Base-by-base conservation (phyloP, 495 filamentous ascomycete genomes). In the Letharia columbiana region DNA sequence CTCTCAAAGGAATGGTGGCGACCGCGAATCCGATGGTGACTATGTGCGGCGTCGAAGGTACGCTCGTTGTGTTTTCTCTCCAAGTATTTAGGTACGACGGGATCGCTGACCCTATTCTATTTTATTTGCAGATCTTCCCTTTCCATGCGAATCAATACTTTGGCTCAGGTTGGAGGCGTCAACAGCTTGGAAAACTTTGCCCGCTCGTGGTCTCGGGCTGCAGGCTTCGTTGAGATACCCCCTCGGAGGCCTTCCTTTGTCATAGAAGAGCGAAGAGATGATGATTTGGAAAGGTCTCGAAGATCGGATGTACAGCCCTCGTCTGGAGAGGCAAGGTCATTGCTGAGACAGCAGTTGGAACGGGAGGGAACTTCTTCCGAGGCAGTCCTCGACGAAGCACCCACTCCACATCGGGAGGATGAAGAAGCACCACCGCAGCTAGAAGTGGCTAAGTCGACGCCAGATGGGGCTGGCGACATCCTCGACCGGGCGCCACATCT, bases 121-220 rank as follows among this genome's bases (percentile, higher is more conserved):
- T 17, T 23, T 63, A 3, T 57, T 54, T 42, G 0, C 57, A 71
- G 71, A 52, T 73, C 89, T 5, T 96, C 92, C 23, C 80, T 94
- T 70, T 90, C 90, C 52, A 80, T 89, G 72, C 85, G 88, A 45
- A 75, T 92, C 45, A 77, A 83, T 54, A 79, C 82, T 54, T 68
- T 97, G 35, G 81, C 89, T 67, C 86, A 95, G 62, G 89, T 87
- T 17, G 94, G 94, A 50, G 94, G 94, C 40, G 88, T 91, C 60
- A 98, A 98, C 75, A 94, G 89, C 73, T 87, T 98, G 70, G 87
- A 95, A 69, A 96, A 92, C 71, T 98, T 98, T 74, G 89, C 94
- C 59, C 85, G 90, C 57, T 95, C 90, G 69, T 98, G 93, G 91
- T 91, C 91, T 72, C 85, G 94, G 71, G 94, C 94, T 44, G 92